These are phyloP conservation scores for Coprinopsis cinerea DNA, from an alignment of 768 basidiomycete species.

Conservation along the genomic window DNA sequence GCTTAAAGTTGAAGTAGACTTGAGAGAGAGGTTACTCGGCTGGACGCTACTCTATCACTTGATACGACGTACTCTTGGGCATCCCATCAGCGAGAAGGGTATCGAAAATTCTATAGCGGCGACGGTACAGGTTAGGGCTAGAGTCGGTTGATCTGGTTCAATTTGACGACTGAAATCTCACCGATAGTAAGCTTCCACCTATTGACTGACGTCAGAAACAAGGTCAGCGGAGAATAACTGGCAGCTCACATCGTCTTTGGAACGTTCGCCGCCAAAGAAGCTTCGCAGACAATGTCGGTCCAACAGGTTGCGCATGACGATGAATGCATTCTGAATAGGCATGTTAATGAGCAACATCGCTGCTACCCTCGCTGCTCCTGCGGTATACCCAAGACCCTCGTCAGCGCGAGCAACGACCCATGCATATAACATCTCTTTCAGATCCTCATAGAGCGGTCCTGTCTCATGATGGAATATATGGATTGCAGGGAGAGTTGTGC, in stretches of 20 bases:
- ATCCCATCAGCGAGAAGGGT: conserved; percentile 87
- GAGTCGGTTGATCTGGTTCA: conserved; percentile 6
- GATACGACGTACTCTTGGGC: conserved; percentile 69
- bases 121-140: too few relatives aligned
- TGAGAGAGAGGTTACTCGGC: conserved; percentile 7
- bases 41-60: not conserved
- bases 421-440: conserved; percentile 79
- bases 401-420: conserved; percentile 86
- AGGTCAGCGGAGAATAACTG: conserved; percentile 4
- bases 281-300: conserved; percentile 81
- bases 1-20: conserved; percentile 96
- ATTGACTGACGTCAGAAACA: conserved; percentile 20
- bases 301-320: conserved; percentile 79
- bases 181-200: conserved; percentile 93
- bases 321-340: conserved; percentile 66
- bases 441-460: conserved; percentile 76
- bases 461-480: conserved; percentile 74
- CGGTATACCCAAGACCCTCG: conserved; percentile 70
- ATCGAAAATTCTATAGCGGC: conserved; percentile 91
- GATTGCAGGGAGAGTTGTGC: conserved; percentile 64
- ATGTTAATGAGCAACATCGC: conserved; percentile 87
- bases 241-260: conserved; percentile 78
- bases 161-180: conserved; percentile 23
- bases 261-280: conserved; percentile 68
- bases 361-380: conserved; percentile 67